These are phyloP conservation scores for Stephania cephalantha DNA, from an alignment of 164 flowering plant species.

Conservation along the genomic window DNA sequence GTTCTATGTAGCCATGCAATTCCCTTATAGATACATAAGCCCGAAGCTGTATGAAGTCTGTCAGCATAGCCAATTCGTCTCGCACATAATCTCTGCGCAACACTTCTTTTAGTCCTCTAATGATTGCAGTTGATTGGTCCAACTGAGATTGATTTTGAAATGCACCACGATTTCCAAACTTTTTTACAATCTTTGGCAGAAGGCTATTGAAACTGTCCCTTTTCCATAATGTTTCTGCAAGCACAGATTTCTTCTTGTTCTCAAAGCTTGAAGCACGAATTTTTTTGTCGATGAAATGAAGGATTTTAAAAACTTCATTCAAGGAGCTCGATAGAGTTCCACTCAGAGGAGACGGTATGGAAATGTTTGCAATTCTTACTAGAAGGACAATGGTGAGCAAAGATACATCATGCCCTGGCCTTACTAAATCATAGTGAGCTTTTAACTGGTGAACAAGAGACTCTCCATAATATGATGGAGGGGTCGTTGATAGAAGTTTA, in stretches of 20 bases:
- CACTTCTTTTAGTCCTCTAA: neutral
- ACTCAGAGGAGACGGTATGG: neutral
- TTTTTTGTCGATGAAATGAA: neutral
- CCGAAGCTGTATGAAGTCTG: neutral
- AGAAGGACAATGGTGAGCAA: neutral
- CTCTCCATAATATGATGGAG: neutral
- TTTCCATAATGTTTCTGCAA: neutral
- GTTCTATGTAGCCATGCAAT: neutral
- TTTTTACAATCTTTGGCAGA: no score
- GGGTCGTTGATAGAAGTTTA: neutral
- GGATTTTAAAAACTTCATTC: neutral
- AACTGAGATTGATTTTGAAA: neutral
- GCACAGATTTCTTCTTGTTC: neutral
- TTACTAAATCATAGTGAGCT: neutral
- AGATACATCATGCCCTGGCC: neutral
- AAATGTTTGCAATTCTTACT: slow-evolving; percentile 1
- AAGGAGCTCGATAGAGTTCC: neutral
- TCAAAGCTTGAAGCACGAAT: neutral
- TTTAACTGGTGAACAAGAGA: neutral
- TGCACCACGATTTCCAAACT: neutral
- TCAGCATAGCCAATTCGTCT: neutral
- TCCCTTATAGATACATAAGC: neutral
- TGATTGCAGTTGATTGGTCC: neutral
- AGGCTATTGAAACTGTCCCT: neutral
- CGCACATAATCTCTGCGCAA: neutral